phyloP scores from a whole-genome alignment of 805 yeast species.

The Yarrowia keelungensis region DNA sequence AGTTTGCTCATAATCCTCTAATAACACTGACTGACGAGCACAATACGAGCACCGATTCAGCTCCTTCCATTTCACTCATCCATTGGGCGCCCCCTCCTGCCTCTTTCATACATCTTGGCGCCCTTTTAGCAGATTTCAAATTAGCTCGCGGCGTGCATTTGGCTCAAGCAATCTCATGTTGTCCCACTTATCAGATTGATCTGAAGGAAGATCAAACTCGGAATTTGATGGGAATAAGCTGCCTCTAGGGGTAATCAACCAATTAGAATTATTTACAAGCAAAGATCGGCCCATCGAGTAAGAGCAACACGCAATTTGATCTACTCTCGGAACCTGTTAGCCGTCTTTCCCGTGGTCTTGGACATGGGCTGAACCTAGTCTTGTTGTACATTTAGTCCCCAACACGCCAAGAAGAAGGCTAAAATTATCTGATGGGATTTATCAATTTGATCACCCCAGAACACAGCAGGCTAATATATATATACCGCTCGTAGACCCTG shows the following conservation, averaged over 20 bases:
- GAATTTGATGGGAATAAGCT: not conserved
- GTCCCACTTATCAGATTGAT: conserved; percentile 22
- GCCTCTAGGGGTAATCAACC: not conserved
- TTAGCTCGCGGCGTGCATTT: conserved; percentile 13
- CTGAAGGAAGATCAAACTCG: not conserved
- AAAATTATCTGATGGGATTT: conserved; percentile 35
- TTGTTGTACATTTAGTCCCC: conserved; percentile 26
- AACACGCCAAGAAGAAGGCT: conserved; percentile 13
- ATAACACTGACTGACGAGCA: no score
- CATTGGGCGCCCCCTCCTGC: conserved; percentile 13
- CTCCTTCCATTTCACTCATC: no score
- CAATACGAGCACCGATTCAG: no score
- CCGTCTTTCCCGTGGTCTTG: conserved; percentile 5
- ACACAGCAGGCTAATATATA: not conserved
- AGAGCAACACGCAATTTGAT: not conserved
- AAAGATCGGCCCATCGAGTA: no score
- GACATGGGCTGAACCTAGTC: conserved; percentile 27
- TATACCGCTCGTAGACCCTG: not conserved
- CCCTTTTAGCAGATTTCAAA: conserved; percentile 5
- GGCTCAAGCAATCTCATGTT: conserved; percentile 15
- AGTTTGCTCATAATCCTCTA: no score
- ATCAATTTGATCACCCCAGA: conserved; percentile 36
- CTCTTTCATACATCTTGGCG: conserved; percentile 18
- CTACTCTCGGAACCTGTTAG: not conserved
- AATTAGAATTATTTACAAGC: no score